Conservation (phyloP, 768 basidiomycete species). For the Multifurca ochricompacta region DNA sequence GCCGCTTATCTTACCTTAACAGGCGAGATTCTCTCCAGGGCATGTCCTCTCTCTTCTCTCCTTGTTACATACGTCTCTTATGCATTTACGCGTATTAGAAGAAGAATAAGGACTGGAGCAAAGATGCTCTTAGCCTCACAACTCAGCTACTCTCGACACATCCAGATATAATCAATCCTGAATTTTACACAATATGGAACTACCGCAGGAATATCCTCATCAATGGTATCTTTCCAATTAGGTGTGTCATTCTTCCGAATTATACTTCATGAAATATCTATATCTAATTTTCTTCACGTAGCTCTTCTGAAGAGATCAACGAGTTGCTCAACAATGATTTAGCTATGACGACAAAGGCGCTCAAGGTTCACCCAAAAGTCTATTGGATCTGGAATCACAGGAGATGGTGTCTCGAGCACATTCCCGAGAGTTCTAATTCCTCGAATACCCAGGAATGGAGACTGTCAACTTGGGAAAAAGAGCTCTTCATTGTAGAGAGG, state of each 20-base stretch:
- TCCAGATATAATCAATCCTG: slow-evolving; percentile 54
- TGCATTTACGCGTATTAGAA: slow-evolving; percentile 43
- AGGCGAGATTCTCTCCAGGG: slow-evolving; percentile 55
- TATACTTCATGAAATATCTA: too few relatives aligned
- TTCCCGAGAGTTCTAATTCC: slow-evolving; percentile 66
- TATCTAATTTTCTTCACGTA: slow-evolving; percentile 28
- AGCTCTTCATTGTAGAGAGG: slow-evolving; percentile 82
- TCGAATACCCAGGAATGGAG: slow-evolving; percentile 59
- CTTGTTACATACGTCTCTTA: slow-evolving; percentile 9
- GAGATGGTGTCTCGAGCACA: slow-evolving; percentile 85
- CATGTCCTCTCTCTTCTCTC: slow-evolving; percentile 33
- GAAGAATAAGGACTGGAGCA: slow-evolving; percentile 55
- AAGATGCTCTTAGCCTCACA: slow-evolving; percentile 72
- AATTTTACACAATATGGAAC: slow-evolving; percentile 97
- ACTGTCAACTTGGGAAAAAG: slow-evolving; percentile 72
- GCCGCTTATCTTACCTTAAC: slow-evolving; percentile 64
- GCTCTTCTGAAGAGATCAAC: slow-evolving; percentile 55
- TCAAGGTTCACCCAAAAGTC: slow-evolving; percentile 86
- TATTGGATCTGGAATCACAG: slow-evolving; percentile 99
- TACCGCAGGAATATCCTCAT: slow-evolving; percentile 77
- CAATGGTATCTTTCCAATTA: slow-evolving; percentile 57
- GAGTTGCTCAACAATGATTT: slow-evolving; percentile 64
- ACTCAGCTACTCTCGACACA: slow-evolving; percentile 58
- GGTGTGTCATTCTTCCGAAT: slow-evolving; percentile 39
- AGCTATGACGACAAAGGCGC: slow-evolving; percentile 66